Conservation (phyloP, 2,329 filamentous ascomycete genomes). For the Aspergillus texensis region DNA sequence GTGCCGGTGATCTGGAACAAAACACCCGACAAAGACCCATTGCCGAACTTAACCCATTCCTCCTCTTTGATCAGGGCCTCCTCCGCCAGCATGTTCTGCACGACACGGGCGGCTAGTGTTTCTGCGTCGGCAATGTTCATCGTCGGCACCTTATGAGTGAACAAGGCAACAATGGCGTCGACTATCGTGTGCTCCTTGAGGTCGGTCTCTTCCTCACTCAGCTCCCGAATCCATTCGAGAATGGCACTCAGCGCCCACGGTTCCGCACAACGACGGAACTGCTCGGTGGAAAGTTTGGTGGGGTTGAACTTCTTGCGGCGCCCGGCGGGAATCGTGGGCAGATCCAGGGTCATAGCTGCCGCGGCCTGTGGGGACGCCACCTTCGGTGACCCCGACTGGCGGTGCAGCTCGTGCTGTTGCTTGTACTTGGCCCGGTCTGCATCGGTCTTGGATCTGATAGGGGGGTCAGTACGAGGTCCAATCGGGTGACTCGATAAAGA, state of each 20-base stretch:
- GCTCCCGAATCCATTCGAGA: conserved; percentile 79
- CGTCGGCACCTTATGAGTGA: conserved; percentile 92
- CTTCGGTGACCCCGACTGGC: conserved; percentile 44
- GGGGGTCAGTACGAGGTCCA: conserved; percentile 75
- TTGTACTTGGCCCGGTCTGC: conserved; percentile 66
- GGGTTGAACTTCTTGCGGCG: conserved; percentile 83
- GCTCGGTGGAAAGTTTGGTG: conserved; percentile 74
- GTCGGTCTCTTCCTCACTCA: conserved; percentile 90
- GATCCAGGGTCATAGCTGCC: conserved; percentile 68
- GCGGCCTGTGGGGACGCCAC: conserved; percentile 54
- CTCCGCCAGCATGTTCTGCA: conserved; percentile 76
- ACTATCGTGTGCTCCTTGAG: conserved; percentile 81
- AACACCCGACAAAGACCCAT: conserved; percentile 80
- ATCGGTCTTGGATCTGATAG: conserved; percentile 92
- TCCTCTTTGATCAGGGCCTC: conserved; percentile 83
- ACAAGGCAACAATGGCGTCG: conserved; percentile 84
- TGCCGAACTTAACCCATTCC: conserved; percentile 95
- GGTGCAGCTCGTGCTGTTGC: conserved; percentile 56
- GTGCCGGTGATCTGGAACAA: conserved; percentile 89
- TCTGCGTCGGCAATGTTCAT: conserved; percentile 99
- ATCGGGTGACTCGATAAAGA: conserved; percentile 82
- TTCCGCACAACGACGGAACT: conserved; percentile 82
- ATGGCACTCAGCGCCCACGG: conserved; percentile 94
- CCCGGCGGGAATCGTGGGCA: conserved; percentile 79
- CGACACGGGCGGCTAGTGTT: conserved; percentile 74